Base-by-base conservation (phyloP, 306 rosid species). In the Cucurbita moschata region DNA sequence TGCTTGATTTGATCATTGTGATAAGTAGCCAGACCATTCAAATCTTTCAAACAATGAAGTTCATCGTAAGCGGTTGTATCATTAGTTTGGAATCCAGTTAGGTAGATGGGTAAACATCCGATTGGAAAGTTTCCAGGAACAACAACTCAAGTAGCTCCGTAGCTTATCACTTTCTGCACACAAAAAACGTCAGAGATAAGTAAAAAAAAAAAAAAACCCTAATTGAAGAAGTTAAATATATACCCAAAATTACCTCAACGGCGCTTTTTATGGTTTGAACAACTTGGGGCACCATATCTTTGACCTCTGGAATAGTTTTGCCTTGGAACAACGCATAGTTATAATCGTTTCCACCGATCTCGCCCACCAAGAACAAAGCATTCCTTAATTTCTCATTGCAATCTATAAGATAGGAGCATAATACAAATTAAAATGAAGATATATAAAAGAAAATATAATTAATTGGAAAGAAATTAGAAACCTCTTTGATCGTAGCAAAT, bases 341-440 rank as follows among this genome's bases (percentile, higher is more conserved):
- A 42, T 61, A 77, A 15, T 77, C 80, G 52, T 77, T 71, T 3
- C 40, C 77, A 4, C 76, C 80, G 11, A 77, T 59, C 69, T 77
- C 76, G 37, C 80, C 80, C 35, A 77, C 80, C n/a, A 77, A 9
- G 63, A 77, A 77, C 44, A 77, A 39, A 37, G 76, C 61, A 16
- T 5, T 71, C 43, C 26, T 38, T 14, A 71, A 58, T 42, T 71
- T 77, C 37, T 77, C 7, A 3, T 4, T 26, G 73, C 80, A 61
- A 51, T 77, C 80, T 77, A 60, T 26, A 16, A 67, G 10, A 15
- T 12, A 76, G 4, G n/a, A 57, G 8, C 3, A 26, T 0, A 0
- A 37, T 2, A 51, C 15, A 11, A 3, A 46, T n/a, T 6, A 6
- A 16, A 4, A n/a, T 12, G 0, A 4, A 15, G 3, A n/a, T 18